These are phyloP conservation scores for Fusarium sp. DNA, from an alignment of 2,329 filamentous ascomycete genomes.

Conservation along the genomic window DNA sequence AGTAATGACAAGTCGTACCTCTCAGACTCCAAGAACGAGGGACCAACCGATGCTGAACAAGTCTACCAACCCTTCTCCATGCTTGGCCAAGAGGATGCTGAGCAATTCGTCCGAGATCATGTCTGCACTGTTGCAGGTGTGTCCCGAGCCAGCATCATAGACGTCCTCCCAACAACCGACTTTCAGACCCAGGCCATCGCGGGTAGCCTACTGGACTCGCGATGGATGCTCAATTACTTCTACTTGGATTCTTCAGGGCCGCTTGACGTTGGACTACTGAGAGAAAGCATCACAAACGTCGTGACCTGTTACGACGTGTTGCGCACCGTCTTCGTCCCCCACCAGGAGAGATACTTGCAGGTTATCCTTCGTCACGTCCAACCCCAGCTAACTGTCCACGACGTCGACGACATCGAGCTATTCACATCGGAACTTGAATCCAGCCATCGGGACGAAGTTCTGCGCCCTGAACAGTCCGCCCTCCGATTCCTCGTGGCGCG, in stretches of 20 bases:
- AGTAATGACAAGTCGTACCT: background rate
- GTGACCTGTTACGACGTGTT: slow-evolving; percentile 27
- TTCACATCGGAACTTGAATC: slow-evolving; percentile 13
- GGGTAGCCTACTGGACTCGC: slow-evolving; percentile 28
- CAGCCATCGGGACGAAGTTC: background rate
- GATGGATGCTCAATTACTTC: slow-evolving; percentile 39
- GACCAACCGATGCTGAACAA: background rate
- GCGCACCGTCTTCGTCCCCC: slow-evolving; percentile 30
- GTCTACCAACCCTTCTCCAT: slow-evolving; percentile 20
- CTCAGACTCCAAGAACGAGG: slow-evolving; percentile 1
- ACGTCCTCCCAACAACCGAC: slow-evolving; percentile 38
- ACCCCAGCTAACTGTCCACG: slow-evolving; percentile 6
- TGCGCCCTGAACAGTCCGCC: background rate
- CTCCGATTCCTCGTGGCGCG: slow-evolving; percentile 19
- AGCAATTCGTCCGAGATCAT: slow-evolving; percentile 20
- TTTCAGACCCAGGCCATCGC: slow-evolving; percentile 31
- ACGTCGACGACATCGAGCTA: slow-evolving; percentile 13
- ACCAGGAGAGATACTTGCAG: slow-evolving; percentile 20
- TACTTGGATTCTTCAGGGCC: slow-evolving; percentile 12
- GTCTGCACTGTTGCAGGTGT: slow-evolving; percentile 34
- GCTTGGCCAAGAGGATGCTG: slow-evolving; percentile 1
- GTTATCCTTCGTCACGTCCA: slow-evolving; percentile 25
- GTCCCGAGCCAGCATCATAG: slow-evolving; percentile 37
- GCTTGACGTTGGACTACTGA: slow-evolving; percentile 10
- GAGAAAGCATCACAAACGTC: slow-evolving; percentile 27